phyloP scores from a whole-genome alignment of 2,329 filamentous ascomycete species.

The Ophiostoma australiae region DNA sequence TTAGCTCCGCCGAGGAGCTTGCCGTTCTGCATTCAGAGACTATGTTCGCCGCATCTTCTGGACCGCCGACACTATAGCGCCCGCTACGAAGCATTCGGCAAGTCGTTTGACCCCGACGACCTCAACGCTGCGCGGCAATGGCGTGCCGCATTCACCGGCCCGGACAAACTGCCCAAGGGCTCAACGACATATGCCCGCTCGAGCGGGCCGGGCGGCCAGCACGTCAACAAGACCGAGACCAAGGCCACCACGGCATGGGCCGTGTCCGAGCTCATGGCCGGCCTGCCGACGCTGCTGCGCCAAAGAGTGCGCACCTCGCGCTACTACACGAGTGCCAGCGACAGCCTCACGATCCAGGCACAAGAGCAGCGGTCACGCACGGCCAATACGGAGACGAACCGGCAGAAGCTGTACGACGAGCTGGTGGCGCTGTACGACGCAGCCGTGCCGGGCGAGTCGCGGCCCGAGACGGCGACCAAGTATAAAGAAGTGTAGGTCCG shows the following conservation, averaged over 20 bases:
- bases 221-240: constrained; percentile 61
- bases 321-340: constrained; percentile 49
- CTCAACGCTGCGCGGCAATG: constrained; percentile 50
- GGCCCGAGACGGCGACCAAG: constrained; percentile 45
- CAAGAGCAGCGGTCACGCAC: constrained; percentile 50
- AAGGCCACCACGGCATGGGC: constrained; percentile 54
- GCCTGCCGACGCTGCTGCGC: constrained; percentile 47
- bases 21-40: not conserved
- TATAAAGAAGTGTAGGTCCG: constrained; percentile 44
- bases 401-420: constrained; percentile 45
- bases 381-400: constrained; percentile 52
- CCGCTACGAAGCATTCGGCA: constrained; percentile 46
- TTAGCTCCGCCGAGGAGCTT: not conserved
- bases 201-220: constrained; percentile 57
- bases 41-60: not conserved
- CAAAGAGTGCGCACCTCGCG: constrained; percentile 45
- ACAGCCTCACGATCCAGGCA: constrained; percentile 52
- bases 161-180: constrained; percentile 45
- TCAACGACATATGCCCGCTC: constrained; percentile 53
- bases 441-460: constrained; percentile 45
- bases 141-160: constrained; percentile 42
- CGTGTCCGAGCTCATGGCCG: constrained; percentile 42
- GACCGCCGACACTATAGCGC: constrained; percentile 26
- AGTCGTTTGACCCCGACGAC: constrained; percentile 46
- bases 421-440: constrained; percentile 45